phyloP scores from a whole-genome alignment of 2,329 filamentous ascomycete species.

The Epichloe glyceriae region DNA sequence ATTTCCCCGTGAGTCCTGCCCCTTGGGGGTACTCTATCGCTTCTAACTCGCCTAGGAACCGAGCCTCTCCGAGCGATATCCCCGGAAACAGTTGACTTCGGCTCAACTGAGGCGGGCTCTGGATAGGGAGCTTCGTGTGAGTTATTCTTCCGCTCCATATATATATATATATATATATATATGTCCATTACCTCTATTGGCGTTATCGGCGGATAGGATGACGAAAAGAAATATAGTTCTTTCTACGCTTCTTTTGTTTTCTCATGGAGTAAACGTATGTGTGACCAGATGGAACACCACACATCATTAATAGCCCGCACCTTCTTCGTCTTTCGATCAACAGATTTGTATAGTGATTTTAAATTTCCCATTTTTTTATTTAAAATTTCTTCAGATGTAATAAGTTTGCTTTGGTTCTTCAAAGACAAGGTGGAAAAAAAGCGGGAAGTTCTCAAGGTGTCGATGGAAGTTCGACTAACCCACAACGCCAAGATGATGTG shows the following conservation, averaged over 20 bases:
- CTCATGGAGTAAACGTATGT: neutral
- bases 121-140: no score
- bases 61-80: no score
- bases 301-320: conserved; percentile 14
- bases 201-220: conserved; percentile 25
- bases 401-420: conserved; percentile 17
- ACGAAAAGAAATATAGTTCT: conserved; percentile 5
- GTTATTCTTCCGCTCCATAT: no score
- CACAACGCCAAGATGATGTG: conserved; percentile 26
- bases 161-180: neutral
- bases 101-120: no score
- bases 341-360: conserved; percentile 11
- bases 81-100: no score
- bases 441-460: conserved; percentile 12
- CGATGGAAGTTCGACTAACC: conserved; percentile 18
- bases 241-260: neutral
- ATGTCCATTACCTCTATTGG: conserved; percentile 13
- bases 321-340: conserved; percentile 4
- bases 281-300: conserved; percentile 1
- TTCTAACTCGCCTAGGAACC: no score
- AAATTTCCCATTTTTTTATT: neutral
- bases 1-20: no score
- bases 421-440: conserved; percentile 10
- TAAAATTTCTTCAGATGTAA: neutral
- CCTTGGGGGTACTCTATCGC: no score